Evolutionary conservation across 2,329 filamentous ascomycete genomes (phyloP), one percentile per base, ranked within the genome.

Genomic region (Aspergillus sp.): DNA sequence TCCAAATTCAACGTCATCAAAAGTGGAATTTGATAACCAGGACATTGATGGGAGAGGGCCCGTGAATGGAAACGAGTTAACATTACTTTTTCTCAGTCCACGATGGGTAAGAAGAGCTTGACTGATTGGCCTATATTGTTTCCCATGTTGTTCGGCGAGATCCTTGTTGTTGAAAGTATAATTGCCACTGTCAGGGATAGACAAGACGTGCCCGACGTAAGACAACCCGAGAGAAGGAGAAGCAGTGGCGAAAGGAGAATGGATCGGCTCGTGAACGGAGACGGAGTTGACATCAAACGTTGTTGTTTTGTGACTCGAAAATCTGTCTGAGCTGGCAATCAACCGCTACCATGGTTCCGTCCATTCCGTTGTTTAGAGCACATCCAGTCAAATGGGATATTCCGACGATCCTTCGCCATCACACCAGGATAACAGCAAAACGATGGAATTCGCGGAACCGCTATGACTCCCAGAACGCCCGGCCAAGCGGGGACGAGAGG

Each of bases 1-100:
- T 74, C 64, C 71, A 75, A 75, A 70, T 73, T 68, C 64, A 73
- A 76, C 73, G 70, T 76, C 72, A 61, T 63, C 60, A 55, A 49
- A 55, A 47, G 40, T 41, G 37, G 49, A 47, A 52, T 45, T 39
- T 40, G 40, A 40, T 40, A 51, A 40, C 30, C n/a, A n/a, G 20
- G 30, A n/a, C 17, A 37, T 8, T 15, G 9, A 17, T 15, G 11
- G 19, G 27, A 15, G n/a, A 46, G 13, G 17, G 34, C 19, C 19
- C 6, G 5, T 9, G 13, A 27, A 17, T 13, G 4, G 47, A 37
- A 49, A 56, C 58, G 61, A 57, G 57, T 8, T 47, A 40, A 20
- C 17, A 47, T 46, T 50, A 33, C 33, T 54, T 50, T 39, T 49
- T 30, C 27, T 39, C 40, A 45, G 11, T 19, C n/a, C 54, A 17